Percentiles rank a stretch among this genome's conserved stretches.
phyloP scores from a whole-genome alignment of 1,284 basidiomycete species.

The Mycena citricolor region DNA sequence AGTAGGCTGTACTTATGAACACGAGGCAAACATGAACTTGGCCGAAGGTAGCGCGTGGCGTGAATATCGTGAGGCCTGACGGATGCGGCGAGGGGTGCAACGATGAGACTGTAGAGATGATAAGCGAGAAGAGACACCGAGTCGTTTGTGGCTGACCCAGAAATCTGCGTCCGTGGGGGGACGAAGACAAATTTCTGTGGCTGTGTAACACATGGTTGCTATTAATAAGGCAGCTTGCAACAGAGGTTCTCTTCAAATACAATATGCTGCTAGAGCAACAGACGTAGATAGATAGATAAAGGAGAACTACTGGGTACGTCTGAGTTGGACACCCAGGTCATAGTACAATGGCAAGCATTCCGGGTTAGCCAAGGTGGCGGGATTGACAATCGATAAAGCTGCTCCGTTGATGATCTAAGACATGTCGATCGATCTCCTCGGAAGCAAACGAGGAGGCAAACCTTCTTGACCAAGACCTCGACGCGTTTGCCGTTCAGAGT shows the following conservation, averaged over 20 bases:
- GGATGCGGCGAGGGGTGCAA: conserved; percentile 29
- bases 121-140: conserved; percentile 1
- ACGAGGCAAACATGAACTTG: conserved; percentile 46
- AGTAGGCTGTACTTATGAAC: conserved; percentile 33
- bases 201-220: too few relatives aligned
- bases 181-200: too few relatives aligned
- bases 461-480: conserved; percentile 83
- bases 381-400: conserved; percentile 67
- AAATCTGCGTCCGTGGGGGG: too few relatives aligned
- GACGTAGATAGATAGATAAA: not conserved
- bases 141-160: too few relatives aligned
- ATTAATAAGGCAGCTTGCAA: too few relatives aligned
- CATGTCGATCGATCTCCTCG: not conserved
- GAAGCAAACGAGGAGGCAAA: conserved; percentile 24
- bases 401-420: conserved; percentile 81
- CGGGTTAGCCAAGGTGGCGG: conserved; percentile 76
- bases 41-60: conserved; percentile 18
- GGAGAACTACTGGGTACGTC: conserved; percentile 2
- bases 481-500: conserved; percentile 87
- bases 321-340: conserved; percentile 45
- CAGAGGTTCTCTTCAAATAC: too few relatives aligned
- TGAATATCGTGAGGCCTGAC: conserved; percentile 16
- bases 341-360: conserved; percentile 70
- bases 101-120: conserved; percentile 21
- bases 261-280: too few relatives aligned